A percentile compares a stretch with the other conserved stretches of the same genome.
Evolutionary conservation across 1,284 basidiomycete genomes (phyloP).

Genomic region (Leccinum subfulvum): DNA sequence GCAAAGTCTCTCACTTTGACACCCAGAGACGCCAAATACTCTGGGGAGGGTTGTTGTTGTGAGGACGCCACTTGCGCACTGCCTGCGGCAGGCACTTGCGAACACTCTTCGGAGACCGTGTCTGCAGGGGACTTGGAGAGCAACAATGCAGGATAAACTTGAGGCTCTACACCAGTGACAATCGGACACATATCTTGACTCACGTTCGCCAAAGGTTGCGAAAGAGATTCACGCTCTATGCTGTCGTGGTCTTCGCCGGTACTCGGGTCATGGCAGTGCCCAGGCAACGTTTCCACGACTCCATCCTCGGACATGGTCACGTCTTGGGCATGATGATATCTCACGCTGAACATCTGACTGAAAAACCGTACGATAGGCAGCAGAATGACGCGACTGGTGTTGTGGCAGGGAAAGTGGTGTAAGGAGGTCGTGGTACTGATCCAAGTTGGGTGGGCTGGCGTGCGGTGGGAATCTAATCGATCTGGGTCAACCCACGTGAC

Average conservation of each 20-base stretch:
- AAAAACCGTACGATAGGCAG: neutral
- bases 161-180: conserved; percentile 26
- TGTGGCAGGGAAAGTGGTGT: conserved; percentile 2
- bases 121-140: conserved; percentile 23
- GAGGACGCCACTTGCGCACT: conserved; percentile 11
- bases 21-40: conserved; percentile 43
- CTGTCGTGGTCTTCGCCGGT: conserved; percentile 9
- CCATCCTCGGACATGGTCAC: conserved; percentile 7
- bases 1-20: conserved; percentile 74
- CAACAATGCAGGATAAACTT: conserved; percentile 26
- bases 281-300: conserved; percentile 3
- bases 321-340: conserved; percentile 5
- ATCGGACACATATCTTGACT: conserved; percentile 32
- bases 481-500: conserved; percentile 22
- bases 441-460: conserved; percentile 18
- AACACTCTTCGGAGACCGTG: conserved; percentile 13
- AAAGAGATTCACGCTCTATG: conserved; percentile 20
- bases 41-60: conserved; percentile 40
- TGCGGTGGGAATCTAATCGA: conserved; percentile 30
- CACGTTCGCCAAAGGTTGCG: conserved; percentile 29
- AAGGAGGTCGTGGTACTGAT: conserved; percentile 29
- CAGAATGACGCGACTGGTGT: neutral
- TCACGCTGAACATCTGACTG: conserved; percentile 19
- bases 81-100: conserved; percentile 18
- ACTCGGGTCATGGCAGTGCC: conserved; percentile 1